Evolutionary conservation across 495 filamentous ascomycete genomes (phyloP), one percentile per base, ranked within the genome.

Genomic region (Neurospora tetrasperma): DNA sequence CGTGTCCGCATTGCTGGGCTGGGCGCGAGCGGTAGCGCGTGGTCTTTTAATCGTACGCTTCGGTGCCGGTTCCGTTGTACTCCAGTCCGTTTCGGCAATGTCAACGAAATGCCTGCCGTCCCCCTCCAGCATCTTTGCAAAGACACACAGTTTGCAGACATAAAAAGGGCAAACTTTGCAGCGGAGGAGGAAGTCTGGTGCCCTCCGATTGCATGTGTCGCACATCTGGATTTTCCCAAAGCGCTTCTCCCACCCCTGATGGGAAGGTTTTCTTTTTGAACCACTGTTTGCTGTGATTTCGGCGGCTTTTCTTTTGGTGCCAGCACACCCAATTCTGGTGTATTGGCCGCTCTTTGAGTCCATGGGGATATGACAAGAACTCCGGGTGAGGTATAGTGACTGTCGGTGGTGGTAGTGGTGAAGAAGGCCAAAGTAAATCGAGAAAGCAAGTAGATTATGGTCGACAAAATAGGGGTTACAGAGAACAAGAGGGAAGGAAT

Each of bases 201-300:
- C 62, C 5, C 75, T 77, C 1, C 42, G 44, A 69, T 77, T 71
- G 71, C 78, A 79, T 7, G 62, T 74, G 69, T 78, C 76, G 71
- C 78, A 78, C 73, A 76, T 78, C 69, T 72, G 74, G 8, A 79
- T 73, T n/a, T 71, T 72, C 5, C 78, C 74, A 27, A 70, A 73
- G 1, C 54, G 54, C 27, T 66, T 66, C 14, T 66, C 54, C 54
- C 54, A 66, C 35, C 27, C 54, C 54, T 66, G 27, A 35, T 66
- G 54, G 6, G 14, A 31, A 66, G 6, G 27, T 10, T 16, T 14
- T 35, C 54, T 66, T 41, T 35, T 66, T 2, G 11, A 14, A 27
- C 27, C 6, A 9, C 23, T 35, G 14, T 66, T 35, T 35, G 5
- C 0, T 16, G 54, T 66, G 3, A 66, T 66, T 66, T 6, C 54